phyloP scores from a whole-genome alignment of 2,329 filamentous ascomycete species.

The Colletotrichum lupini region DNA sequence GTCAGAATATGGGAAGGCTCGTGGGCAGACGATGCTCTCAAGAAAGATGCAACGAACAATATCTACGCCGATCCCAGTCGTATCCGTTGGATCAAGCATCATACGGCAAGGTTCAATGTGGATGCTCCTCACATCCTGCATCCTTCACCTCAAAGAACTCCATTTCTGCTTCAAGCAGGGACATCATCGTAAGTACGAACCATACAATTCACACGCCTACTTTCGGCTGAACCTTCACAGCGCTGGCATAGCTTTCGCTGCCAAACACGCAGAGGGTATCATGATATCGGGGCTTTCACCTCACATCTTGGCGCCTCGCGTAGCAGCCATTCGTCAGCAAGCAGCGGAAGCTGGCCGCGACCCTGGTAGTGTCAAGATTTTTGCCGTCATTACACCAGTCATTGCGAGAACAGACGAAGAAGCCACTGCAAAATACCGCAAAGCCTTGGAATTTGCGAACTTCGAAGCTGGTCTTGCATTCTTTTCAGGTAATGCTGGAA shows the following conservation, averaged over 20 bases:
- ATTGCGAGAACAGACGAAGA: background rate
- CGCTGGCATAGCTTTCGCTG: background rate
- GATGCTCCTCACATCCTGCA: background rate
- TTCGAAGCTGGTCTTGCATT: background rate
- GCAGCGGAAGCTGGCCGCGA: background rate
- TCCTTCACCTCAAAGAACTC: background rate
- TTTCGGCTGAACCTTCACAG: too few relatives aligned
- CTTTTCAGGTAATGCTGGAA: background rate
- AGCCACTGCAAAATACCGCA: background rate
- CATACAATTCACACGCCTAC: background rate
- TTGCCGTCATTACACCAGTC: background rate
- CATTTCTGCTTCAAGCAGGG: background rate
- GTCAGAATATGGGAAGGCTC: background rate
- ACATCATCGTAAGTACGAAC: background rate
- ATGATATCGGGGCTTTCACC: background rate
- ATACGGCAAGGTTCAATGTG: background rate
- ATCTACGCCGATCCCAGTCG: background rate
- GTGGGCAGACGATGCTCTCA: background rate
- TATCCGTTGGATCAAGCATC: background rate
- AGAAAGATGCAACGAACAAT: background rate
- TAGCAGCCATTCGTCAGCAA: background rate
- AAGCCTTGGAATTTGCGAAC: background rate
- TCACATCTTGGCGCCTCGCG: background rate
- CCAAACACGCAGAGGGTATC: background rate
- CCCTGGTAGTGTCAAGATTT: background rate